Evolutionary conservation across 2,329 filamentous ascomycete genomes (phyloP).

Genomic region (Thielaviopsis punctulata): DNA sequence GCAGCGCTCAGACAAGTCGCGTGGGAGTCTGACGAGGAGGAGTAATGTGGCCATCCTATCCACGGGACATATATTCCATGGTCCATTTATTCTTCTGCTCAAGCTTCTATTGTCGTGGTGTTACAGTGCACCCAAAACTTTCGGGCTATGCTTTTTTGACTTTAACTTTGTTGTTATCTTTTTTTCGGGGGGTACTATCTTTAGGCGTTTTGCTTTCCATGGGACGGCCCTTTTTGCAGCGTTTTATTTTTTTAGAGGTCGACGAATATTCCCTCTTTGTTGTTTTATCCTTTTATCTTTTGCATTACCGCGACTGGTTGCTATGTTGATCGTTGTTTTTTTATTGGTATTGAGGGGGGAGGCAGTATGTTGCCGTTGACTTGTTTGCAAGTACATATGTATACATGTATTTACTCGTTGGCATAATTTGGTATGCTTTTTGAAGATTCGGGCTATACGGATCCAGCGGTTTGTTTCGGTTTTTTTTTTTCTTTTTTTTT

Average conservation of each 20-base stretch:
- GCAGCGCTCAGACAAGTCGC: conserved; percentile 28
- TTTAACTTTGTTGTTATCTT: background rate
- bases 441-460: background rate
- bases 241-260: background rate
- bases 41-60: too few relatives aligned
- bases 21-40: conserved; percentile 24
- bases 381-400: too few relatives aligned
- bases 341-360: too few relatives aligned
- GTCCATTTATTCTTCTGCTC: background rate
- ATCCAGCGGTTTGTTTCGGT: background rate
- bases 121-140: background rate
- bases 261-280: background rate
- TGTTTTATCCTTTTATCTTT: background rate
- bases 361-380: too few relatives aligned
- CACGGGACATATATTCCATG: background rate
- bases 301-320: background rate
- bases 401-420: too few relatives aligned
- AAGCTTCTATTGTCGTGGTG: background rate
- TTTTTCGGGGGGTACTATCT: background rate
- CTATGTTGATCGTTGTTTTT: background rate
- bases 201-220: too few relatives aligned
- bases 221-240: too few relatives aligned
- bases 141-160: background rate
- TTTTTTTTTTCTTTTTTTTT: background rate
- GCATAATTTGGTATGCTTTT: background rate